phyloP scores from a whole-genome alignment of 306 rosid genomes.

The Alnus glutinosa region DNA sequence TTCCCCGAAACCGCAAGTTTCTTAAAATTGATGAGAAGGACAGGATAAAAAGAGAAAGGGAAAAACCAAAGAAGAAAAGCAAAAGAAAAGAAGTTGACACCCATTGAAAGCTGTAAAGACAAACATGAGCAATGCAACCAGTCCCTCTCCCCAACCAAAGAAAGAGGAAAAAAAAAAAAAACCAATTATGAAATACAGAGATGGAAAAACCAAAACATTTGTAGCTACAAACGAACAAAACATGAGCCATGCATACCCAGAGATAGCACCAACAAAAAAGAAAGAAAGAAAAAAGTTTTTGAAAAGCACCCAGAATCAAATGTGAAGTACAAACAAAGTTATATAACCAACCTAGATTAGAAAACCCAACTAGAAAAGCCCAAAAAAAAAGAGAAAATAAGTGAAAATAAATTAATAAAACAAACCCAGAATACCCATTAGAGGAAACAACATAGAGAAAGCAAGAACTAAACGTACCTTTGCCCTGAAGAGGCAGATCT shows the following conservation, averaged over 20 bases:
- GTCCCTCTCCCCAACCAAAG: neutral
- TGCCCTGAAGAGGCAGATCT: constrained; percentile 42
- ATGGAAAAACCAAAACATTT: neutral
- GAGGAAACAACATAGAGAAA: constrained; percentile 14
- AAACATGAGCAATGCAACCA: constrained; percentile 5
- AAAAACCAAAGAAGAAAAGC: neutral
- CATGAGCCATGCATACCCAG: neutral
- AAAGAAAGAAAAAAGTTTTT: neutral
- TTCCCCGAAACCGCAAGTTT: neutral
- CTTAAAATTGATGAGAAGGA: neutral
- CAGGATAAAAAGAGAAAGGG: neutral
- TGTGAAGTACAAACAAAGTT: neutral
- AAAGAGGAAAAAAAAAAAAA: neutral
- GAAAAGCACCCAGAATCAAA: neutral
- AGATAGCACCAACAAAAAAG: no score
- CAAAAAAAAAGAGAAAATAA: neutral
- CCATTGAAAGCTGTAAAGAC: constrained; percentile 3
- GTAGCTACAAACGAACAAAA: neutral
- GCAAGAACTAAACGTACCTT: constrained; percentile 8
- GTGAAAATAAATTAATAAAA: neutral
- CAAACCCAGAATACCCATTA: constrained; percentile 10
- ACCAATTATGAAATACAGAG: no score
- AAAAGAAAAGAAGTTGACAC: neutral
- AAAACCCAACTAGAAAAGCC: constrained; percentile 1
- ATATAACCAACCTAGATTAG: neutral